Conservation (phyloP, 768 basidiomycete species). For the Gelatoporia subvermispora region DNA sequence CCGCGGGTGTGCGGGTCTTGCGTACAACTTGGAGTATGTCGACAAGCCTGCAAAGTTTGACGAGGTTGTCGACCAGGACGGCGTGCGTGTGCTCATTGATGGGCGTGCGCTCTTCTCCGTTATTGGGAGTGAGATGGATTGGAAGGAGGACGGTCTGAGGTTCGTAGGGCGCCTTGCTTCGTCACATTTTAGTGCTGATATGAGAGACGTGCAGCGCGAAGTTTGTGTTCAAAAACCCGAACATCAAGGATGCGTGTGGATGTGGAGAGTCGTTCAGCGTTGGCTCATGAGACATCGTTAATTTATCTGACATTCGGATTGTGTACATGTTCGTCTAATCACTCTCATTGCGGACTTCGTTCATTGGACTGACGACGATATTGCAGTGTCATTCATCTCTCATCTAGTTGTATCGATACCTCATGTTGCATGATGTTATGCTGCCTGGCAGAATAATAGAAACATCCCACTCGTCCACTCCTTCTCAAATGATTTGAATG, state of each 20-base stretch:
- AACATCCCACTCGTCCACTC: too few relatives aligned
- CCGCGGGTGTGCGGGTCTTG: slow-evolving; percentile 92
- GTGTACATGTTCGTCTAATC: too few relatives aligned
- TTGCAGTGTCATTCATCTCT: too few relatives aligned
- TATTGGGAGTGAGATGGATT: slow-evolving; percentile 99
- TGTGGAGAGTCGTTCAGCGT: slow-evolving; percentile 92
- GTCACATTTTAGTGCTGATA: slow-evolving; percentile 4
- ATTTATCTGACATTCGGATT: background rate
- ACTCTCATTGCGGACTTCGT: too few relatives aligned
- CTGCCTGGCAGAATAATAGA: too few relatives aligned
- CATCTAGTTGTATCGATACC: too few relatives aligned
- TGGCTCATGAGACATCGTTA: slow-evolving; percentile 15
- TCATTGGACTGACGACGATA: too few relatives aligned
- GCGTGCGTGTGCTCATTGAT: slow-evolving; percentile 90
- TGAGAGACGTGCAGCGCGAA: slow-evolving; percentile 48
- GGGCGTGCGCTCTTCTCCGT: slow-evolving; percentile 96
- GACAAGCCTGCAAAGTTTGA: slow-evolving; percentile 88
- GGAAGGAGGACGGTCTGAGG: slow-evolving; percentile 91
- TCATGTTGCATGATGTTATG: too few relatives aligned
- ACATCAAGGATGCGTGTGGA: slow-evolving; percentile 91
- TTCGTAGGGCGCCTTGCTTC: slow-evolving; percentile 31
- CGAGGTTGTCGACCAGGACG: slow-evolving; percentile 95
- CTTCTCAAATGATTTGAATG: too few relatives aligned
- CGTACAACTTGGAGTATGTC: slow-evolving; percentile 94
- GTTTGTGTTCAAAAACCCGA: slow-evolving; percentile 85